These are phyloP conservation scores for Phanerochaete carnosa DNA, from an alignment of 768 basidiomycete species.

Conservation along the genomic window DNA sequence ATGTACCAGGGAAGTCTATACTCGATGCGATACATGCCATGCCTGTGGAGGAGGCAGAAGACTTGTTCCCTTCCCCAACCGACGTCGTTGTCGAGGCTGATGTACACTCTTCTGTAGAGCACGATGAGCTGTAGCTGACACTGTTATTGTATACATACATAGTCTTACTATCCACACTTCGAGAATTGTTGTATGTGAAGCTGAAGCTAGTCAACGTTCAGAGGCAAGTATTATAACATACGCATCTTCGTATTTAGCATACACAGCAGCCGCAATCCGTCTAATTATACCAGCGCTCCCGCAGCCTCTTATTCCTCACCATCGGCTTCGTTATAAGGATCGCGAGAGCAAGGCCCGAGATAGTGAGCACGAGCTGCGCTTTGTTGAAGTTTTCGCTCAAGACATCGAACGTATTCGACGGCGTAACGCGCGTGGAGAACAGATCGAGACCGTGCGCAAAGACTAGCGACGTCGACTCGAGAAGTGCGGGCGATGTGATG, in stretches of 20 bases:
- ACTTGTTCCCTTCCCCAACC: neutral
- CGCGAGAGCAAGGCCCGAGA: conserved; percentile 66
- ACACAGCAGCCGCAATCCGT: neutral
- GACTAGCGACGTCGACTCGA: conserved; percentile 90
- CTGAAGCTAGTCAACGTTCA: no score
- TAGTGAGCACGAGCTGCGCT: conserved; percentile 81
- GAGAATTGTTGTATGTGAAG: no score
- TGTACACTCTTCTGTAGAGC: neutral
- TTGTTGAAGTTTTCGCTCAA: conserved; percentile 93
- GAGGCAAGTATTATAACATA: neutral
- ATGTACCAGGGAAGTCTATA: neutral
- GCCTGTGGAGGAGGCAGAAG: neutral
- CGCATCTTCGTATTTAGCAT: neutral
- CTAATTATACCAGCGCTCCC: conserved; percentile 70
- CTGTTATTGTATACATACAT: no score
- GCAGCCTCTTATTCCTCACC: conserved; percentile 63
- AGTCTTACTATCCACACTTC: no score
- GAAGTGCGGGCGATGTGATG: conserved; percentile 74
- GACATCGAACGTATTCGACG: conserved; percentile 90
- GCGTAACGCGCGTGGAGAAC: conserved; percentile 81
- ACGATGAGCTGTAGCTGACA: neutral
- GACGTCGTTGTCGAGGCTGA: neutral
- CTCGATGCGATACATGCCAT: neutral
- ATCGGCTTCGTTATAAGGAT: conserved; percentile 82
- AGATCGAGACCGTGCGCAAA: conserved; percentile 87